Percentiles rank a stretch among this genome's conserved stretches.
Evolutionary conservation across 352 stramenopile genomes (phyloP).

Genomic region (Achlya hypogyna): DNA sequence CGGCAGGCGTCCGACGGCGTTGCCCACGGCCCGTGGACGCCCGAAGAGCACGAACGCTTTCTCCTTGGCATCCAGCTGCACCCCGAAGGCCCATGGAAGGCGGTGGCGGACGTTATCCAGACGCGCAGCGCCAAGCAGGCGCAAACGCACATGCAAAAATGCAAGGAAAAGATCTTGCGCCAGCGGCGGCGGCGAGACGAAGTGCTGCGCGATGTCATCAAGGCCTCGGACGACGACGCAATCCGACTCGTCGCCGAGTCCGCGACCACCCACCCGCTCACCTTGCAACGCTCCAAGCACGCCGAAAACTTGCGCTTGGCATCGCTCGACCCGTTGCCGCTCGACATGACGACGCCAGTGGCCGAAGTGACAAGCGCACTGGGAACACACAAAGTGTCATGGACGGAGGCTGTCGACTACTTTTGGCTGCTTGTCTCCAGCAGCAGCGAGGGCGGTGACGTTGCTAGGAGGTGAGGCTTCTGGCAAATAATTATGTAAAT

Average conservation of each 20-base stretch:
- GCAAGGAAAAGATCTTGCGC: conserved; percentile 34
- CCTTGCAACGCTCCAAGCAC: not conserved
- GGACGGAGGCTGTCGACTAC: not conserved
- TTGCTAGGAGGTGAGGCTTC: no score
- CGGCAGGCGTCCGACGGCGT: not conserved
- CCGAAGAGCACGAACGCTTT: conserved; percentile 52
- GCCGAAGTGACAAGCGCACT: not conserved
- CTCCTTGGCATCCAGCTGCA: conserved; percentile 43
- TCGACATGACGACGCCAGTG: not conserved
- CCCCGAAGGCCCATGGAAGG: conserved; percentile 43
- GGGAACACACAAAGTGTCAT: not conserved
- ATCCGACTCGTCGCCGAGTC: not conserved
- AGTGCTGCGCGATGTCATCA: not conserved
- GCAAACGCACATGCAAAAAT: conserved; percentile 56
- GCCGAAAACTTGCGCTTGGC: not conserved
- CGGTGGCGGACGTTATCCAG: conserved; percentile 34
- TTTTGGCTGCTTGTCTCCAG: not conserved
- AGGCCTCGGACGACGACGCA: not conserved
- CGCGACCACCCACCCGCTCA: not conserved
- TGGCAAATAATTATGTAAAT: no score
- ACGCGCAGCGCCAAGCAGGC: conserved; percentile 46
- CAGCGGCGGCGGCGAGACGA: not conserved
- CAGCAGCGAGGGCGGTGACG: no score
- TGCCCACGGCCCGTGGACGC: conserved; percentile 29
- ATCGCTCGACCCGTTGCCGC: not conserved